Conservation (phyloP, 208 protist species). For the Trypanosoma vivax region DNA sequence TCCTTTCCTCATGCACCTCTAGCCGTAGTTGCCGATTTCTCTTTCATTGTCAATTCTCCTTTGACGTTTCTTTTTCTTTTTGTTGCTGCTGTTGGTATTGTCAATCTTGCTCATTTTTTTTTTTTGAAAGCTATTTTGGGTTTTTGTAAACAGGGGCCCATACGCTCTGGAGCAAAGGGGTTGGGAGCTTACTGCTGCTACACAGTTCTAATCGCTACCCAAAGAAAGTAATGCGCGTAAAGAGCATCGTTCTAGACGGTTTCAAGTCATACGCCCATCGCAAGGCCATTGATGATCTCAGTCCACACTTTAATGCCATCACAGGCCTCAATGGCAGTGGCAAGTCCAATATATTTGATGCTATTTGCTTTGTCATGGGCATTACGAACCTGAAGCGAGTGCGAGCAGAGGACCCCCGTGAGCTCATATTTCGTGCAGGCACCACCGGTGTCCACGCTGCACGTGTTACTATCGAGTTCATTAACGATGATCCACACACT, state of each 20-base stretch:
- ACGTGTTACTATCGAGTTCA: constrained; percentile 98
- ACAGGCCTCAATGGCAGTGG: constrained; percentile 99
- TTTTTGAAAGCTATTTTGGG: no score
- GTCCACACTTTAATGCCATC: constrained; percentile 99
- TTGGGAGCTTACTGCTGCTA: constrained; percentile 7
- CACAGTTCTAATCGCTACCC: background rate
- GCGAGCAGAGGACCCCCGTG: constrained; percentile 93
- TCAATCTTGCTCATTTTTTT: constrained; percentile 1
- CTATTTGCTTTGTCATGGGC: constrained; percentile 99
- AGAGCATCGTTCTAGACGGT: constrained; percentile 99
- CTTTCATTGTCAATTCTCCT: constrained; percentile 3
- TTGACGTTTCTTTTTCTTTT: constrained; percentile 15
- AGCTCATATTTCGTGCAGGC: constrained; percentile 99
- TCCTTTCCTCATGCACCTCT: no score
- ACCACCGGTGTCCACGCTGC: constrained; percentile 99
- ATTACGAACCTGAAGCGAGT: constrained; percentile 98
- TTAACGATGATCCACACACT: constrained; percentile 94
- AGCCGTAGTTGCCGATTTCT: background rate
- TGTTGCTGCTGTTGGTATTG: background rate
- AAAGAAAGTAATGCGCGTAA: constrained; percentile 93
- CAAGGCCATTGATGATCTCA: constrained; percentile 95
- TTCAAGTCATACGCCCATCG: constrained; percentile 99
- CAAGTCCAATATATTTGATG: constrained; percentile 99
- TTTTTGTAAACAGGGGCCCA: constrained; percentile 1
- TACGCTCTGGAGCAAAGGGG: background rate